These are phyloP conservation scores for Colletotrichum destructivum DNA, from an alignment of 2,329 filamentous ascomycete species.

Conservation along the genomic window DNA sequence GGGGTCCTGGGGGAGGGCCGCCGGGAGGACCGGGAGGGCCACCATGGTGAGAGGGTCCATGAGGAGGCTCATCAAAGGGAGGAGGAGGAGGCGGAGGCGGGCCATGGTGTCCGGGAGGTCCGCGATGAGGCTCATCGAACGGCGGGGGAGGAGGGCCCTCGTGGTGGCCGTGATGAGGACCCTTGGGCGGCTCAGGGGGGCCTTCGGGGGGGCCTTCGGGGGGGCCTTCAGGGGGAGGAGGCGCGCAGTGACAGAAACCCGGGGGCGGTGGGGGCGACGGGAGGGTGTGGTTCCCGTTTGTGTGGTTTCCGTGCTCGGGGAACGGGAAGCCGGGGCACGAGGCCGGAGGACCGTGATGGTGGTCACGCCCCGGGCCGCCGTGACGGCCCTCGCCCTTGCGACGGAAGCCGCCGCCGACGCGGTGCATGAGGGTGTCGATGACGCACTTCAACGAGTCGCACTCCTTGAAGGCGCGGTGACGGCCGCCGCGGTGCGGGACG, in stretches of 20 bases:
- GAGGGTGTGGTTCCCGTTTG: slow-evolving; percentile 47
- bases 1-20: background rate
- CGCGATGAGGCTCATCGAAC: slow-evolving; percentile 31
- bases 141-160: slow-evolving; percentile 42
- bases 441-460: slow-evolving; percentile 62
- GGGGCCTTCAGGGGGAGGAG: slow-evolving; percentile 45
- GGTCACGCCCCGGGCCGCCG: background rate
- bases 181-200: slow-evolving; percentile 44
- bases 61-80: slow-evolving; percentile 32
- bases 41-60: slow-evolving; percentile 3
- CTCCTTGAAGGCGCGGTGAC: slow-evolving; percentile 45
- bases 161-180: slow-evolving; percentile 45
- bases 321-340: slow-evolving; percentile 45
- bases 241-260: slow-evolving; percentile 50
- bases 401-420: slow-evolving; percentile 51
- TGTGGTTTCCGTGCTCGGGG: slow-evolving; percentile 45
- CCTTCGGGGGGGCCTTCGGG: slow-evolving; percentile 11
- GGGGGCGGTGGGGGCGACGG: slow-evolving; percentile 45
- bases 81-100: slow-evolving; percentile 38
- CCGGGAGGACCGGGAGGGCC: slow-evolving; percentile 21
- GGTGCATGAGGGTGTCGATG: slow-evolving; percentile 55
- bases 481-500: slow-evolving; percentile 39
- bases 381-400: slow-evolving; percentile 12
- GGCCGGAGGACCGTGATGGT: slow-evolving; percentile 7
- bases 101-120: slow-evolving; percentile 46